Evolutionary conservation across 1,284 basidiomycete species (phyloP).

Genomic region (Somion occarium): DNA sequence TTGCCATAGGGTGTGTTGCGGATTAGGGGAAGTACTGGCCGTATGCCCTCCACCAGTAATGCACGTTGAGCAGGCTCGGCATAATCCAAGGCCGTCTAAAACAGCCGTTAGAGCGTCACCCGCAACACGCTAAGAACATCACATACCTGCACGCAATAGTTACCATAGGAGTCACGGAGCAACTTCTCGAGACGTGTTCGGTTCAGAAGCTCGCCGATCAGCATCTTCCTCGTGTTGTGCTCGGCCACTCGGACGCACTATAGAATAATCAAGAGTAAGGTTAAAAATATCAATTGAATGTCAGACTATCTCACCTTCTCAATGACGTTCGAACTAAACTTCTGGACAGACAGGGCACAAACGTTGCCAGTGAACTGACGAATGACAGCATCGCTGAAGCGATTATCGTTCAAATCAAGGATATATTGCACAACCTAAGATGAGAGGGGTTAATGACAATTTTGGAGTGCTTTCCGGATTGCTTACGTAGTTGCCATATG

Average conservation of each 20-base stretch:
- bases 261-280: no score
- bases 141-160: constrained; percentile 85
- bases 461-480: not conserved
- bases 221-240: constrained; percentile 87
- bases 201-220: constrained; percentile 95
- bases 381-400: constrained; percentile 97
- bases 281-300: no score
- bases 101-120: constrained; percentile 7
- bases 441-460: not conserved
- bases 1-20: constrained; percentile 98
- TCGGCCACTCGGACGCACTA: constrained; percentile 98
- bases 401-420: constrained; percentile 94
- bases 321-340: constrained; percentile 95
- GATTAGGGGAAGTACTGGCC: constrained; percentile 93
- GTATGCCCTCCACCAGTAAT: constrained; percentile 88
- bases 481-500: constrained; percentile 92
- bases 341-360: constrained; percentile 96
- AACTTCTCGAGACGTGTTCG: constrained; percentile 94
- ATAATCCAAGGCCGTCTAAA: constrained; percentile 89
- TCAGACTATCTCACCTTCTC: constrained; percentile 59
- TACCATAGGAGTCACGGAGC: constrained; percentile 91
- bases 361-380: constrained; percentile 98
- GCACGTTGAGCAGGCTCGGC: constrained; percentile 86
- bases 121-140: constrained; percentile 5
- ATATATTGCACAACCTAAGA: constrained; percentile 93